Conservation (phyloP, 1,284 basidiomycete genomes). For the Rhodotorula sp. region DNA sequence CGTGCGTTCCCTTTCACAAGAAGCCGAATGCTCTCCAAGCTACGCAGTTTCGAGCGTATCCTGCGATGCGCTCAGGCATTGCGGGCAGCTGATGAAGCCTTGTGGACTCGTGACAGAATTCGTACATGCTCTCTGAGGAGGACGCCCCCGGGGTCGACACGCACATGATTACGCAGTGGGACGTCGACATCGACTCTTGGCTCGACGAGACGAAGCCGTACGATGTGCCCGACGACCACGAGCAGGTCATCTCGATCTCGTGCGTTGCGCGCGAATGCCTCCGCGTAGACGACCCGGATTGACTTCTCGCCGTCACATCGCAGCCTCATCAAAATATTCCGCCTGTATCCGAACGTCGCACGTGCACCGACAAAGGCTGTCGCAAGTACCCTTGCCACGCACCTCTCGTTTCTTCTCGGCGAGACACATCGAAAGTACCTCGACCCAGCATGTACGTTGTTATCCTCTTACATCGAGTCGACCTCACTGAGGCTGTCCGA, state of each 20-base stretch:
- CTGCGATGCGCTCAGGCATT: no score
- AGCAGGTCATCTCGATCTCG: constrained; percentile 27
- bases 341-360: background rate
- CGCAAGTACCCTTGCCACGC: background rate
- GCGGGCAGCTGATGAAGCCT: no score
- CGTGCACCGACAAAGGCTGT: background rate
- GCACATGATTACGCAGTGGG: constrained; percentile 2
- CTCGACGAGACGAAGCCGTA: constrained; percentile 21
- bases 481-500: background rate
- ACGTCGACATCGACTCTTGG: constrained; percentile 19
- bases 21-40: no score
- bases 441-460: background rate
- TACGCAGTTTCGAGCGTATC: no score
- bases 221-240: constrained; percentile 19
- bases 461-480: background rate
- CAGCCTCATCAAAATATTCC: constrained; percentile 6
- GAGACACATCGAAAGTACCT: constrained; percentile 13
- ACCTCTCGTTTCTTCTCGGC: constrained; percentile 3
- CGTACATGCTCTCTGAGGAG: constrained; percentile 7
- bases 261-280: background rate
- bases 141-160: constrained; percentile 9
- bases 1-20: no score
- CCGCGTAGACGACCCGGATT: background rate
- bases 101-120: background rate
- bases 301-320: no score